phyloP scores from a whole-genome alignment of 257 asterid genomes.

The Buddleja alternifolia region DNA sequence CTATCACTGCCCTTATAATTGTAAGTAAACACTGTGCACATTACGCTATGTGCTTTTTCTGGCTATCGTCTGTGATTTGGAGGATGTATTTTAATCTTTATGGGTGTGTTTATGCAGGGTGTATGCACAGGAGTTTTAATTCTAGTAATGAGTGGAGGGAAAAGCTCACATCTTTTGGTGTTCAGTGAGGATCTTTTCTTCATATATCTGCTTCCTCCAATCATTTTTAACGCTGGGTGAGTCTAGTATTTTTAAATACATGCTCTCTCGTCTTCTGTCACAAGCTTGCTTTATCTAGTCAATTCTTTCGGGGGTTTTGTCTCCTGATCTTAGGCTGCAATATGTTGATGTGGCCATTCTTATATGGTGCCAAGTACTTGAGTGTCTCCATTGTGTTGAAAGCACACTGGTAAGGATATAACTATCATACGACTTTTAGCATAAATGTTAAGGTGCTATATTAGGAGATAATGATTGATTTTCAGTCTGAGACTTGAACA shows the following conservation, averaged over 20 bases:
- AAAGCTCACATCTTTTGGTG: conserved; percentile 57
- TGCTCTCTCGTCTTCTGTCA: background rate
- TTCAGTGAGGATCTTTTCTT: conserved; percentile 76
- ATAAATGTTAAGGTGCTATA: background rate
- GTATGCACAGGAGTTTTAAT: conserved; percentile 57
- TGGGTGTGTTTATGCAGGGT: conserved; percentile 43
- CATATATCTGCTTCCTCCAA: conserved; percentile 74
- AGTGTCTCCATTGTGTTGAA: conserved; percentile 10
- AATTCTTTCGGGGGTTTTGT: background rate
- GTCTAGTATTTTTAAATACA: conserved; percentile 10
- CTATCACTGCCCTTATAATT: conserved; percentile 61
- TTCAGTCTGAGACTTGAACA: background rate
- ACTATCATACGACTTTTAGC: background rate
- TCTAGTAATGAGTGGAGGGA: conserved; percentile 52
- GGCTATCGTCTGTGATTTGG: conserved; percentile 6
- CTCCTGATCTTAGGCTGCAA: conserved; percentile 1
- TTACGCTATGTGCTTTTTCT: conserved; percentile 10
- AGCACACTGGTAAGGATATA: background rate
- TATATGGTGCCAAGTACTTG: background rate
- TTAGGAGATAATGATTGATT: background rate
- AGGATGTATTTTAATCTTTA: background rate
- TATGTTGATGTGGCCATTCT: background rate
- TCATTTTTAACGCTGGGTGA: conserved; percentile 79
- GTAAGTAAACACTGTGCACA: conserved; percentile 33
- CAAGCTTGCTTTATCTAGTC: conserved; percentile 5